Evolutionary conservation across 352 stramenopile genomes (phyloP).

Genomic region (Phytophthora fragariae): DNA sequence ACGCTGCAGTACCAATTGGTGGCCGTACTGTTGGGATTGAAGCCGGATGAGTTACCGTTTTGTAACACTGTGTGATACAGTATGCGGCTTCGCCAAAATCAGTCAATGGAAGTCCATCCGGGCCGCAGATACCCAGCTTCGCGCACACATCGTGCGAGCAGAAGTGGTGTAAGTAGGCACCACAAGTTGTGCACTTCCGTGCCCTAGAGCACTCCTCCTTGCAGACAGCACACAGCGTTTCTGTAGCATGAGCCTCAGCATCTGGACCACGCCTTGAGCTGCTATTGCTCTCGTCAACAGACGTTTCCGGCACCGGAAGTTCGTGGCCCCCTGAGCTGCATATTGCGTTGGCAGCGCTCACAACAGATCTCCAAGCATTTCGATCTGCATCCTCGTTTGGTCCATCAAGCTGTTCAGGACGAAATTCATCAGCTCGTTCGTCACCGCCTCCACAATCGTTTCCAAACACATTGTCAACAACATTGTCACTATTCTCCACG

Average conservation of each 20-base stretch:
- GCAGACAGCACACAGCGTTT: background rate
- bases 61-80: background rate
- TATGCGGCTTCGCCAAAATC: background rate
- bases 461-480: no score
- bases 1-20: no score
- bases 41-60: background rate
- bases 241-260: no score
- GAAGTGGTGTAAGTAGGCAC: background rate
- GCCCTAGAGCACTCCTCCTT: background rate
- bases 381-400: background rate
- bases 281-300: background rate
- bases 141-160: background rate
- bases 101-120: background rate
- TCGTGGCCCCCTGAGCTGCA: background rate
- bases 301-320: background rate
- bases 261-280: background rate
- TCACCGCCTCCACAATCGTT: no score
- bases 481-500: no score
- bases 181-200: background rate
- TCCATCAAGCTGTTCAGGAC: background rate
- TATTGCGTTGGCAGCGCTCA: no score
- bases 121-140: background rate
- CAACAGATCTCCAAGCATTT: no score
- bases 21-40: background rate
- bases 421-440: background rate